Conservation (phyloP, 139 green algal species). For the Ettlia oleoabundans region DNA sequence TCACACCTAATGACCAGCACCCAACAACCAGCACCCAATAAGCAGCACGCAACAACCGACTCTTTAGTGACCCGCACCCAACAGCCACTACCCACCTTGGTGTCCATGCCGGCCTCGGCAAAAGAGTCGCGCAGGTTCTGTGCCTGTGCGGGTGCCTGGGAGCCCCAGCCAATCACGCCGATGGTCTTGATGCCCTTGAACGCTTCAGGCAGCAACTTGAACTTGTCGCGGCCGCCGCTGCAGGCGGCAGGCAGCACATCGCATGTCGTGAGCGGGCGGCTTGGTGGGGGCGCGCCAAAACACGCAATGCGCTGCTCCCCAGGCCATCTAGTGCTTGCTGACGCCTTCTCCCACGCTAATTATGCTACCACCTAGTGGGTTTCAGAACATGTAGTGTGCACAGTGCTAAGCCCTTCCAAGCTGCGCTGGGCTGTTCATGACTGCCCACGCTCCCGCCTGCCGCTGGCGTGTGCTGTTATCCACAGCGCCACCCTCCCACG, state of each 20-base stretch:
- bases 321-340: too few relatives aligned
- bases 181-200: conserved; percentile 90
- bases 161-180: conserved; percentile 98
- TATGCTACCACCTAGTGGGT: too few relatives aligned
- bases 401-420: too few relatives aligned
- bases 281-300: background rate
- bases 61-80: background rate
- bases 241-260: background rate
- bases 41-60: background rate
- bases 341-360: too few relatives aligned
- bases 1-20: too few relatives aligned
- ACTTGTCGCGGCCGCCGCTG: conserved; percentile 93
- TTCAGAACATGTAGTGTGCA: too few relatives aligned
- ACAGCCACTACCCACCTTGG: conserved; percentile 59
- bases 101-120: conserved; percentile 85
- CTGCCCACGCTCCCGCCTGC: too few relatives aligned
- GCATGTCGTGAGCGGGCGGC: background rate
- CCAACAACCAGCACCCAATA: background rate
- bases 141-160: conserved; percentile 92
- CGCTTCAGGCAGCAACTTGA: conserved; percentile 81
- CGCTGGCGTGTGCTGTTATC: too few relatives aligned
- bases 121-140: conserved; percentile 97
- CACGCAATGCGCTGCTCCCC: background rate
- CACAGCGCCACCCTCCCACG: too few relatives aligned
- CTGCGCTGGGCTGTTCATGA: too few relatives aligned